phyloP scores from a whole-genome alignment of 148 eudicot genomes.

The Vaccinium vitisidaea region DNA sequence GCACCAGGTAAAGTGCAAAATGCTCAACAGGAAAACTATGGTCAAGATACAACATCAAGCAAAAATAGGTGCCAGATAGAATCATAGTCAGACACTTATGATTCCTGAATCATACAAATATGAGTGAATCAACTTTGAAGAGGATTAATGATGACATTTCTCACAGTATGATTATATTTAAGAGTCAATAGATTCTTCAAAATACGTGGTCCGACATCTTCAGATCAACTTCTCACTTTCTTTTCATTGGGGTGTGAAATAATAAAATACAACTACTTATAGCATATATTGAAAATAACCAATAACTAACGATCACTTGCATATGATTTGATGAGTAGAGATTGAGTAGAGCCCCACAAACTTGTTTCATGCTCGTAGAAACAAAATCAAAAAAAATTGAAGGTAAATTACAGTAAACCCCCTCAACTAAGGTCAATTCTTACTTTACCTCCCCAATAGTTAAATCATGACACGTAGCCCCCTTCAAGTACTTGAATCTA shows the following conservation, averaged over 20 bases:
- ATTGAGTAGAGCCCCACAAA: background rate
- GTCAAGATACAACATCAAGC: constrained; percentile 2
- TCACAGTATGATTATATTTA: background rate
- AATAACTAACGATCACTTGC: background rate
- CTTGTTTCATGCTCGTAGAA: too few species aligned
- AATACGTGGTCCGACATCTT: background rate
- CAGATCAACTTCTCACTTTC: background rate
- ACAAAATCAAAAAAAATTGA: too few species aligned
- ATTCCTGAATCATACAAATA: background rate
- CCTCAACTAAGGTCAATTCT: too few species aligned
- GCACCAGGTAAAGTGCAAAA: background rate
- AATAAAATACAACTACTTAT: background rate
- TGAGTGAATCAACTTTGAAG: background rate
- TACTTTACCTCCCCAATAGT: too few species aligned
- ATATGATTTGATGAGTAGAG: background rate
- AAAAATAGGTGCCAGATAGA: background rate
- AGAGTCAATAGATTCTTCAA: background rate
- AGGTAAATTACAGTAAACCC: too few species aligned
- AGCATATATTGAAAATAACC: background rate
- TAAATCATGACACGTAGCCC: too few species aligned
- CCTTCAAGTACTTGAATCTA: too few species aligned
- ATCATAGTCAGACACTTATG: background rate
- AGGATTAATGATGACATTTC: background rate
- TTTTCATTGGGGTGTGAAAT: background rate
- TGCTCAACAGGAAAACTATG: background rate